A percentile compares a stretch with the other conserved stretches of the same genome.
These are phyloP conservation scores for Vaccinium myrtillus DNA, from an alignment of 148 eudicot genomes.

Conservation along the genomic window DNA sequence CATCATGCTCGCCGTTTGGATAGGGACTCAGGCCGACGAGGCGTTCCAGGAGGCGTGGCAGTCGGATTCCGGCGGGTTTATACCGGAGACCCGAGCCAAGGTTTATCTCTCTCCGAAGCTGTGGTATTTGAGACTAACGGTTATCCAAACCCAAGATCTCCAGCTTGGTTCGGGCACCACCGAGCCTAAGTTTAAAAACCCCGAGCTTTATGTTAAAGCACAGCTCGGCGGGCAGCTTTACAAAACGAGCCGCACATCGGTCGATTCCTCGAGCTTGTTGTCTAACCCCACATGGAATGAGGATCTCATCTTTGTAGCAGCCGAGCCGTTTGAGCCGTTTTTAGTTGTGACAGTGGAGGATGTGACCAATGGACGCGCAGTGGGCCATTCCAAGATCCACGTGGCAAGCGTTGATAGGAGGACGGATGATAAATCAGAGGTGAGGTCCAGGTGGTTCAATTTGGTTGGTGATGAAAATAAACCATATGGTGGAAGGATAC, in stretches of 20 bases:
- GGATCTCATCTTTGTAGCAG: constrained; percentile 73
- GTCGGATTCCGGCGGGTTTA: constrained; percentile 82
- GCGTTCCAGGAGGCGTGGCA: constrained; percentile 92
- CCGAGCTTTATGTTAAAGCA: constrained; percentile 69
- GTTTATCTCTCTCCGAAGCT: constrained; percentile 86
- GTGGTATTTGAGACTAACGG: constrained; percentile 86
- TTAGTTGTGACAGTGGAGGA: constrained; percentile 70
- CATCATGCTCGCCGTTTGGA: constrained; percentile 90
- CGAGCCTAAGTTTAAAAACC: constrained; percentile 40
- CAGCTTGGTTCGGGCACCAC: constrained; percentile 51
- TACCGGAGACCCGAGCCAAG: constrained; percentile 87
- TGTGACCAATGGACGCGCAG: constrained; percentile 36
- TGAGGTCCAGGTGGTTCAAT: constrained; percentile 77
- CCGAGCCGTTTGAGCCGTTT: constrained; percentile 89
- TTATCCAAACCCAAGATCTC: constrained; percentile 90
- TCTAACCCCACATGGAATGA: constrained; percentile 87
- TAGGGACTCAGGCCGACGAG: constrained; percentile 90
- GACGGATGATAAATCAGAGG: constrained; percentile 54
- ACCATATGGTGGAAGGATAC: constrained; percentile 78
- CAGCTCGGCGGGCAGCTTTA: constrained; percentile 72
- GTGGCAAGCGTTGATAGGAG: constrained; percentile 60
- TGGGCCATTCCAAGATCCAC: constrained; percentile 65
- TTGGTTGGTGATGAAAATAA: constrained; percentile 55
- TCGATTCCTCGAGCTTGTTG: constrained; percentile 35
- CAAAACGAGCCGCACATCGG: constrained; percentile 54